These are phyloP conservation scores for Rhododendron molle DNA, from an alignment of 148 eudicot species.

Conservation along the genomic window DNA sequence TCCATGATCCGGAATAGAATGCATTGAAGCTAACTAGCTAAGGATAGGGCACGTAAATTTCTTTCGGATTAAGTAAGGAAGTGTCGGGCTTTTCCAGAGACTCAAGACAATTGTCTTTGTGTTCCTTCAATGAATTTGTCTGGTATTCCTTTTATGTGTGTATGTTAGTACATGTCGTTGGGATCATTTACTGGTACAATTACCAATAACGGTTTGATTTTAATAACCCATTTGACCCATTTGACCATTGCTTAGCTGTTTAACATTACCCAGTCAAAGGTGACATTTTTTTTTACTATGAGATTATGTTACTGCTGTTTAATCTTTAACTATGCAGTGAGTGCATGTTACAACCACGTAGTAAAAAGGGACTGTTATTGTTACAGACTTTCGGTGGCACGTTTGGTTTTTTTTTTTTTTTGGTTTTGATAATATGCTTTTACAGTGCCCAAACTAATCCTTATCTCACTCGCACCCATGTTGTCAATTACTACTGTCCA, in stretches of 20 bases:
- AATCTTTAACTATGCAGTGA: background rate
- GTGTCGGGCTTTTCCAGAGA: background rate
- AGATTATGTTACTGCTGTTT: background rate
- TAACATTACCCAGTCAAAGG: background rate
- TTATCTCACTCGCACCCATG: background rate
- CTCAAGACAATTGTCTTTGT: background rate
- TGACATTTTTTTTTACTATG: background rate
- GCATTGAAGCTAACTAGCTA: background rate
- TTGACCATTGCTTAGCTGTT: slow-evolving; percentile 1
- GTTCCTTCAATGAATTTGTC: background rate
- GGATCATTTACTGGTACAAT: background rate
- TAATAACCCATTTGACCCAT: background rate
- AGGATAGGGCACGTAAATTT: background rate
- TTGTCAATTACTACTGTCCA: background rate
- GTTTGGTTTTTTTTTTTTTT: background rate
- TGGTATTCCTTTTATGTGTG: background rate
- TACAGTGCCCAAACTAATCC: background rate
- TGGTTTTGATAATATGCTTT: background rate
- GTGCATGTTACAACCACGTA: background rate
- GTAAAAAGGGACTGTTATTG: background rate
- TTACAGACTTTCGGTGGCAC: background rate
- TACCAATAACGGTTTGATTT: background rate
- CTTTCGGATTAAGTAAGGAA: background rate
- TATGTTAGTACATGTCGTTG: background rate
- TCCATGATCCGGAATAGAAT: background rate